phyloP scores from a whole-genome alignment of 768 basidiomycete species.

The Chlorophyllum brunneum region DNA sequence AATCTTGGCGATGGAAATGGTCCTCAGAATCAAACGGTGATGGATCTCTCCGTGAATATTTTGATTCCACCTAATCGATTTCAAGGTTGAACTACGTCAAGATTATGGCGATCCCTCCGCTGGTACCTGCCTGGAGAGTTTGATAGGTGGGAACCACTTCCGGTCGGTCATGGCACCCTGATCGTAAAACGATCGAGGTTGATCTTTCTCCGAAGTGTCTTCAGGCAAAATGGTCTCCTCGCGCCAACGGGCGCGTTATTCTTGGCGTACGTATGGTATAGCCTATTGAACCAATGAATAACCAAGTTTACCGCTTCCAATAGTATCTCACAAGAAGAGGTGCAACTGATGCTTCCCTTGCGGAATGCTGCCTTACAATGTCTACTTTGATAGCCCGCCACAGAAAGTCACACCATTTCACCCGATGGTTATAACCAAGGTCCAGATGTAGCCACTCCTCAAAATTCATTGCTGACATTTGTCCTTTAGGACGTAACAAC shows the following conservation, averaged over 20 bases:
- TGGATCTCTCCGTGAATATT: conserved; percentile 18
- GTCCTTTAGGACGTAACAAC: conserved; percentile 23
- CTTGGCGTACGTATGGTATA: conserved; percentile 28
- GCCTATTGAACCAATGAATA: not conserved
- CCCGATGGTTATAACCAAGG: conserved; percentile 33
- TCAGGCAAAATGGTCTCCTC: conserved; percentile 51
- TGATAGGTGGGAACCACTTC: conserved; percentile 78
- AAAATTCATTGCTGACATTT: not conserved
- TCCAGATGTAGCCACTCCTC: conserved; percentile 4
- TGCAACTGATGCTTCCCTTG: conserved; percentile 2
- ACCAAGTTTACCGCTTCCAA: not conserved
- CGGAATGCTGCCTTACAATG: not conserved
- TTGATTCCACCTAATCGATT: not conserved
- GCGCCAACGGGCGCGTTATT: conserved; percentile 52
- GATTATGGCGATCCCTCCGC: conserved; percentile 63
- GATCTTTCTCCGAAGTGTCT: conserved; percentile 35
- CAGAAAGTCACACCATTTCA: conserved; percentile 27
- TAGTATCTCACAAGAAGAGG: conserved; percentile 35
- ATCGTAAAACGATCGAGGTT: conserved; percentile 5
- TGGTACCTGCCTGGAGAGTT: conserved; percentile 73
- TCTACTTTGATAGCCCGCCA: conserved; percentile 18
- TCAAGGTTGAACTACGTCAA: conserved; percentile 63
- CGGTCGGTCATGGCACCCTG: conserved; percentile 42
- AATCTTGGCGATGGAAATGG: conserved; percentile 81
- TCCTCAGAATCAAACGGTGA: conserved; percentile 46